Conservation (phyloP, 305 asterid species). For the Fraxinus sp. region DNA sequence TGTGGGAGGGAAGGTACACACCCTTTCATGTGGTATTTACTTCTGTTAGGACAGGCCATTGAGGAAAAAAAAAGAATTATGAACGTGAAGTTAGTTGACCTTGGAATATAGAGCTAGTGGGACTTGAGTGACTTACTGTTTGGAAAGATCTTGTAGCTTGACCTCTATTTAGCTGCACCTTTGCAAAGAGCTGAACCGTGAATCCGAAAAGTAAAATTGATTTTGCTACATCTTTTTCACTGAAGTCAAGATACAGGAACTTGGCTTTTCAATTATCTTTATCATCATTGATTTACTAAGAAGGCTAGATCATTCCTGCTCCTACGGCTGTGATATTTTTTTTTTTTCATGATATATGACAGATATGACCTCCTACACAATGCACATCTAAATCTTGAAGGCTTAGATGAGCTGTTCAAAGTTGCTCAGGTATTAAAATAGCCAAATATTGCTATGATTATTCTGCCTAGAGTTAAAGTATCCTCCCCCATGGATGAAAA, state of each 20-base stretch:
- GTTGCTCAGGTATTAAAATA: slow-evolving; percentile 80
- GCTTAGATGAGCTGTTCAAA: slow-evolving; percentile 76
- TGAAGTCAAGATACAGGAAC: background rate
- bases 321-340: slow-evolving; percentile 5
- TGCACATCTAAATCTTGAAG: slow-evolving; percentile 78
- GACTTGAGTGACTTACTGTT: background rate
- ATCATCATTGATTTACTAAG: background rate
- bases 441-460: slow-evolving; percentile 9
- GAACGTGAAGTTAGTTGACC: slow-evolving; percentile 7
- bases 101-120: slow-evolving; percentile 16
- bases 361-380: slow-evolving; percentile 98
- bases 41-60: background rate
- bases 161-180: background rate
- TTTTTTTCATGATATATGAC: slow-evolving; percentile 24
- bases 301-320: slow-evolving; percentile 13
- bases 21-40: background rate
- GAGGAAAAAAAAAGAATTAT: background rate
- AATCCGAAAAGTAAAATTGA: background rate
- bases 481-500: background rate
- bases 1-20: background rate
- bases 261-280: background rate
- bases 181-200: background rate
- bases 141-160: slow-evolving; percentile 5
- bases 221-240: background rate
- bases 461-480: background rate